Conservation (phyloP, 495 filamentous ascomycete species). For the Hypoxylon lienhwacheense region DNA sequence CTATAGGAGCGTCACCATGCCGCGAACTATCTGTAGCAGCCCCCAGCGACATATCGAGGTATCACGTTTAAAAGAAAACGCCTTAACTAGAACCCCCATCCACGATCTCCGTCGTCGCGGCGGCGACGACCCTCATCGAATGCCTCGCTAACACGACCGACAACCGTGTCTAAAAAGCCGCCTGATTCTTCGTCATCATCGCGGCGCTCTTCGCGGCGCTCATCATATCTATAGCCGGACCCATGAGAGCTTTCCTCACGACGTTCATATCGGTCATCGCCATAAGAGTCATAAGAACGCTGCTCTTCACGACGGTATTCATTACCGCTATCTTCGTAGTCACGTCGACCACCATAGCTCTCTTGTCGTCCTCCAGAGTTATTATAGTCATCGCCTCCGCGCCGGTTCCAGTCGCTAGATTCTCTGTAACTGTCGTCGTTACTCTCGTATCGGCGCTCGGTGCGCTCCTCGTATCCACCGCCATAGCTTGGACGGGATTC, state of each 20-base stretch:
- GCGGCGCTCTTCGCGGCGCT: constrained; percentile 31
- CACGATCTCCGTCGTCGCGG: constrained; percentile 20
- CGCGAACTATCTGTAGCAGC: constrained; percentile 7
- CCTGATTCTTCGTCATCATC: constrained; percentile 23
- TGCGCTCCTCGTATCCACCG: constrained; percentile 42
- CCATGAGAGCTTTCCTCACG: constrained; percentile 23
- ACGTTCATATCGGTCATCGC: constrained; percentile 18
- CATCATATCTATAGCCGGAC: constrained; percentile 20
- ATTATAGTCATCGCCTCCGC: constrained; percentile 17
- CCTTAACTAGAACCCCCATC: constrained; percentile 26
- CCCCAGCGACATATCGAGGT: neutral
- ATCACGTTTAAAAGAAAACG: neutral
- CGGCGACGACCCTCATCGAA: constrained; percentile 33
- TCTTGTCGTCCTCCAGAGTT: constrained; percentile 31
- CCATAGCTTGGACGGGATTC: constrained; percentile 35
- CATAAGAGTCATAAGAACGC: constrained; percentile 6
- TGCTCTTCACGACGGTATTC: constrained; percentile 23
- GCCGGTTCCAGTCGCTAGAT: constrained; percentile 26
- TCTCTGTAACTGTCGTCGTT: constrained; percentile 34
- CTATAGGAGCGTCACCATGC: neutral
- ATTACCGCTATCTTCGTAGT: constrained; percentile 15
- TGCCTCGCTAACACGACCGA: constrained; percentile 33
- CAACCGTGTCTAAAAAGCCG: constrained; percentile 34
- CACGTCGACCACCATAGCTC: constrained; percentile 25
- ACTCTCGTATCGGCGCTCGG: constrained; percentile 41